phyloP scores from a whole-genome alignment of 495 filamentous ascomycete genomes.

The Tirmania nivea region DNA sequence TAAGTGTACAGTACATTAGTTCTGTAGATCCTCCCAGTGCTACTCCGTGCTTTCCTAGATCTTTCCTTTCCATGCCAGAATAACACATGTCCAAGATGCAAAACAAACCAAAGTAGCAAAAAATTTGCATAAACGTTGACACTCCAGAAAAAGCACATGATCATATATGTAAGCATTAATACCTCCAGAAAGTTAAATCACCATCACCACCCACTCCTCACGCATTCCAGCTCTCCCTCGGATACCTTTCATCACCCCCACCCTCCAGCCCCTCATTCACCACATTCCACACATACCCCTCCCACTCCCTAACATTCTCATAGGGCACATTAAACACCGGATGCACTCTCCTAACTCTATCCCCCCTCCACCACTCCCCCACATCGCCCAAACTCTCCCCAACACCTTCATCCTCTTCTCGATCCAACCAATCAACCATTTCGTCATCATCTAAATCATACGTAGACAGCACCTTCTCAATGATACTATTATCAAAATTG shows the following conservation, averaged over 20 bases:
- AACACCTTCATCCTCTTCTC: not conserved
- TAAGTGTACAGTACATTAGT: no score
- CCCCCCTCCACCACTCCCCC: slow-evolving; percentile 30
- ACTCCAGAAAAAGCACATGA: not conserved
- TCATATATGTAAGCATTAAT: not conserved
- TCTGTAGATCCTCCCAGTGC: no score
- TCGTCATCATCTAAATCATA: slow-evolving; percentile 10
- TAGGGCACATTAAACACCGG: slow-evolving; percentile 72
- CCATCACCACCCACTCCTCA: not conserved
- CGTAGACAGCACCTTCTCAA: not conserved
- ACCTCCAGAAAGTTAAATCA: not conserved
- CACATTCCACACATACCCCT: slow-evolving; percentile 22
- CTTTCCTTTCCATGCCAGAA: no score
- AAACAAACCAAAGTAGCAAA: not conserved
- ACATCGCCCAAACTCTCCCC: slow-evolving; percentile 15
- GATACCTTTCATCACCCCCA: not conserved
- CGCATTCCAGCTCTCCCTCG: no score
- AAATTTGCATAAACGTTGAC: not conserved
- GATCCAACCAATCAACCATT: slow-evolving; percentile 9
- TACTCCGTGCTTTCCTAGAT: no score
- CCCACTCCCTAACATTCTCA: slow-evolving; percentile 39
- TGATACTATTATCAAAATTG: not conserved
- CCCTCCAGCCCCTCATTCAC: not conserved
- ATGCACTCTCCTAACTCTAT: slow-evolving; percentile 39
- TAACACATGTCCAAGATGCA: no score